Base-by-base conservation (phyloP, 441 rosid genomes). In the Adansonia gregorii region DNA sequence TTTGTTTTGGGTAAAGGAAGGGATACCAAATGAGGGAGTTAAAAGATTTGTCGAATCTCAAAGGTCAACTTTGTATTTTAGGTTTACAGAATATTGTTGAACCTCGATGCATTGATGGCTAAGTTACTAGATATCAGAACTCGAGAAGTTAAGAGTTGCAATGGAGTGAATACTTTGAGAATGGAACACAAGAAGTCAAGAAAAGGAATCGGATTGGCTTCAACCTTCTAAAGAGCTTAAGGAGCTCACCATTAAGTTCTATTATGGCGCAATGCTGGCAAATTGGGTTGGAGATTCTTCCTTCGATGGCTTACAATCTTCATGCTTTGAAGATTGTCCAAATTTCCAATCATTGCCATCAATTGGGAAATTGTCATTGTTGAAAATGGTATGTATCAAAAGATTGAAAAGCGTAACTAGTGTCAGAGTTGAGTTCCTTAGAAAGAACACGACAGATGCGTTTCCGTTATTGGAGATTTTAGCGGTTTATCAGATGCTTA, bases 391-490 rank as follows among this genome's bases (percentile, higher is more conserved):
- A 11, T 1, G 2, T 14, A 59, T 81, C 2, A 9, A 7, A n/a
- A 66, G 75, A 14, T 72, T 81, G 78, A 10, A 39, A 73, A 60
- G 31, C 1, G 65, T 72, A 20, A 35, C 70, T 27, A 49, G 20
- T 3, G 66, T 72, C 8, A 78, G 64, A 2, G 8, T 20, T 12
- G 75, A 81, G 58, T 81, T 81, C 7, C 61, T 43, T 52, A 73
- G 81, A 24, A 15, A 17, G 2, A 54, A 31, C 7, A 1, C 5
- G 12, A 2, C 27, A 8, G 1, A 11, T 60, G 17, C 56, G 2
- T 77, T 81, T 67, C 56, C 60, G 22, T 73, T 49, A 2, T 63
- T 81, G 35, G 83, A 77, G 66, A 52, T 12, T 17, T 48, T 81
- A 31, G 3, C 6, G 11, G 74, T 81, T 61, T 39, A 20, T 8